Evolutionary conservation across 148 eudicot species (phyloP).

Genomic region (Rhododendron henanense): DNA sequence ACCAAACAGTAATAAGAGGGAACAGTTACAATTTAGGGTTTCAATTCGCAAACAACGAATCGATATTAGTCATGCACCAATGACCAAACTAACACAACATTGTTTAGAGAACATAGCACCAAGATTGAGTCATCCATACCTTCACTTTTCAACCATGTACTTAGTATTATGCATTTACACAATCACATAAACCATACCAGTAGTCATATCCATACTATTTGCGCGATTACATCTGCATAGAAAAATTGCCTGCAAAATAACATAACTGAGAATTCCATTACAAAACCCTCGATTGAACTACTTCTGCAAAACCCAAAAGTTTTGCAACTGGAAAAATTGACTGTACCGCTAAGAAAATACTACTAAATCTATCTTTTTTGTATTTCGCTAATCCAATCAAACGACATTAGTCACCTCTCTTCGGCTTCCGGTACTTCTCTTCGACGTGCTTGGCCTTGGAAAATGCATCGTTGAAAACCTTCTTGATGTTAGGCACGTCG

Average conservation of each 20-base stretch:
- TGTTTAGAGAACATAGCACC: neutral
- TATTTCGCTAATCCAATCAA: neutral
- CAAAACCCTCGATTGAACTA: neutral
- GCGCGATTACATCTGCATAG: neutral
- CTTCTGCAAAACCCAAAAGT: neutral
- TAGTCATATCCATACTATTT: neutral
- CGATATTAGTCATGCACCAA: neutral
- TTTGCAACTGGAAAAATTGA: neutral
- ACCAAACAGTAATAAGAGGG: neutral
- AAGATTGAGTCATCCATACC: neutral
- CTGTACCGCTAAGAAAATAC: neutral
- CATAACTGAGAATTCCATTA: neutral
- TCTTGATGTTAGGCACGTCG: constrained; percentile 49
- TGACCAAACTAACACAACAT: neutral
- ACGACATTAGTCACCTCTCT: neutral
- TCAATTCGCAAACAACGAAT: neutral
- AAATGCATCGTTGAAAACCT: constrained; percentile 25
- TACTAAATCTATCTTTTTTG: neutral
- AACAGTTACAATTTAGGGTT: neutral
- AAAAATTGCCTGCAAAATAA: neutral
- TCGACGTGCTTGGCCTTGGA: constrained; percentile 30
- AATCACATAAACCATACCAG: neutral
- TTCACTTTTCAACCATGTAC: neutral
- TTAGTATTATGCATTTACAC: neutral
- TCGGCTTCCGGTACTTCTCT: constrained; percentile 5